Evolutionary conservation across 176 grass and related monocot genomes (phyloP).

Genomic region (Aegilops umbellulata): DNA sequence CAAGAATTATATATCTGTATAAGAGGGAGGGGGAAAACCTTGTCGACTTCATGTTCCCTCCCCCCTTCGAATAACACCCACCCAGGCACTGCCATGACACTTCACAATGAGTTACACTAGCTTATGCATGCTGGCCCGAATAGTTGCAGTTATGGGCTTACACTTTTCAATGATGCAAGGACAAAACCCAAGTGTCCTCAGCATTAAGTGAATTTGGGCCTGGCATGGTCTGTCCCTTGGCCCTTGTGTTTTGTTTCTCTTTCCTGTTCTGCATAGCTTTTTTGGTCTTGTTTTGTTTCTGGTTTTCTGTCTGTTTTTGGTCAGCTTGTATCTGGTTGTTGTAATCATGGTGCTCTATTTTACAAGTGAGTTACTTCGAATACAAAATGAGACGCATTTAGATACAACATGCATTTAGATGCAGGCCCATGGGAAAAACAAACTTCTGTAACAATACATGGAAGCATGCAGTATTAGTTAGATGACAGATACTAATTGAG

Average conservation of each 20-base stretch:
- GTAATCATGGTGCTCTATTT: too few relatives aligned
- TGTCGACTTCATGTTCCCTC: slow-evolving; percentile 45
- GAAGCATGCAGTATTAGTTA: background rate
- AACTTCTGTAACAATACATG: background rate
- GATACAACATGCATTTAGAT: too few relatives aligned
- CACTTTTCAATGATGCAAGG: background rate
- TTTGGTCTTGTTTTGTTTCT: too few relatives aligned
- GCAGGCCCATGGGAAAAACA: background rate
- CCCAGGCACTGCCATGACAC: background rate
- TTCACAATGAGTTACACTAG: background rate
- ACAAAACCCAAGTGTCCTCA: background rate
- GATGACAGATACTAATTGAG: background rate
- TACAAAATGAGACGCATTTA: too few relatives aligned
- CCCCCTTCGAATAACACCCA: background rate
- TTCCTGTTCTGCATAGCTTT: too few relatives aligned
- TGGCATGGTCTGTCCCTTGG: background rate
- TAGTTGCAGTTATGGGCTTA: background rate
- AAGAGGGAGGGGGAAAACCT: slow-evolving; percentile 71
- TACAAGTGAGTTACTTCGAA: too few relatives aligned
- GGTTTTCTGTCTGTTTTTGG: too few relatives aligned
- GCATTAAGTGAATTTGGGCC: background rate
- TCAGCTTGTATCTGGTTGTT: too few relatives aligned
- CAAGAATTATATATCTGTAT: slow-evolving; percentile 80
- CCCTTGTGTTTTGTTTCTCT: too few relatives aligned
- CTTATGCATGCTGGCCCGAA: background rate